phyloP scores from a whole-genome alignment of 2,329 filamentous ascomycete species.

The Botryotinia globosa region DNA sequence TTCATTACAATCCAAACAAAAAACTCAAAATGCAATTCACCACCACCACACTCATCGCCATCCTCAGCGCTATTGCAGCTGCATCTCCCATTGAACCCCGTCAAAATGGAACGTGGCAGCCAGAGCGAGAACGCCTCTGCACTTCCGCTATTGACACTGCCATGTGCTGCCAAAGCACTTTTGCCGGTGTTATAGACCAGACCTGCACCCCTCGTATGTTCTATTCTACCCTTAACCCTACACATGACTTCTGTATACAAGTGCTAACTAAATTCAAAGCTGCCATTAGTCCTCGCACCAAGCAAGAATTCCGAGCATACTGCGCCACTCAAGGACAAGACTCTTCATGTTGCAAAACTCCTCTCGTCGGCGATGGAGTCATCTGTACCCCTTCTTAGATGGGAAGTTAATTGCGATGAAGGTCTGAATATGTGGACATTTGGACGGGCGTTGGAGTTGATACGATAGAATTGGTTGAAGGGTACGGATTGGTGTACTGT shows the following conservation, averaged over 20 bases:
- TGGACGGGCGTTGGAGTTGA: neutral
- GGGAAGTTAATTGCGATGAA: neutral
- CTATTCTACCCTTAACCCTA: neutral
- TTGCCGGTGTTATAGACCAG: conserved; percentile 55
- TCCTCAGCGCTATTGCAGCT: conserved; percentile 33
- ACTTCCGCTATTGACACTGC: conserved; percentile 38
- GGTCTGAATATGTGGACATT: neutral
- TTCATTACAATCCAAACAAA: neutral
- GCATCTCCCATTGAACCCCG: conserved; percentile 25
- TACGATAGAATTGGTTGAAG: neutral
- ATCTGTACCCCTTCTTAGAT: neutral
- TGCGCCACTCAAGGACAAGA: conserved; percentile 25
- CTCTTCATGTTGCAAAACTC: neutral
- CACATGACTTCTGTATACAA: neutral
- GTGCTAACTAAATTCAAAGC: conserved; percentile 23
- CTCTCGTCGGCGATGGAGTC: neutral
- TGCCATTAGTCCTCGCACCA: conserved; percentile 43
- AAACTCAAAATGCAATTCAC: conserved; percentile 12
- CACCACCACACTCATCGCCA: conserved; percentile 3
- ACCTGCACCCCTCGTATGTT: conserved; percentile 56
- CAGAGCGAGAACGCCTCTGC: neutral
- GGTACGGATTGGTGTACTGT: neutral
- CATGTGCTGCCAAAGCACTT: conserved; percentile 61
- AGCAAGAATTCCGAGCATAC: conserved; percentile 39
- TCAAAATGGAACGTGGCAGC: neutral